These are phyloP conservation scores for Aspergillus wentii DNA, from an alignment of 495 filamentous ascomycete genomes.

Conservation along the genomic window DNA sequence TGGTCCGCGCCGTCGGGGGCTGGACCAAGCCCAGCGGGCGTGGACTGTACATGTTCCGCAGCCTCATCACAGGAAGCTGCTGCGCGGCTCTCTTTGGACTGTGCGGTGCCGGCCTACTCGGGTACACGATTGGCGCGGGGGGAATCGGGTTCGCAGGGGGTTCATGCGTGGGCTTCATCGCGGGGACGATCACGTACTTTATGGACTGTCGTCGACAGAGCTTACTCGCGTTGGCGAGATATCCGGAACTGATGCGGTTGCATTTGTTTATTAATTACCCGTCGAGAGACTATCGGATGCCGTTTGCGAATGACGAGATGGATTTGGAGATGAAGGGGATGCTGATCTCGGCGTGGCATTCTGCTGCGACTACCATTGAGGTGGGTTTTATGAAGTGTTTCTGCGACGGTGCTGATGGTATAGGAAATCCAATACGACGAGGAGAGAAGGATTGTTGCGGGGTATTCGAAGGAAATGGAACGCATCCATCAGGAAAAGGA, in stretches of 20 bases:
- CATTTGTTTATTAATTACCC: conserved; percentile 2
- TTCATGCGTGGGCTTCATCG: conserved; percentile 3
- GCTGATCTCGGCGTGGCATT: conserved; percentile 5
- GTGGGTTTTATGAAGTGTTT: conserved; percentile 1
- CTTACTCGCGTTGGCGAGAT: not conserved
- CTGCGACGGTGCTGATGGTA: no score
- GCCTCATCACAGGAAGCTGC: conserved; percentile 3
- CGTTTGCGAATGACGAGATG: not conserved
- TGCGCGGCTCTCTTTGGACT: conserved; percentile 1
- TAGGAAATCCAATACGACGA: no score
- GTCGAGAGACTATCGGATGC: no score
- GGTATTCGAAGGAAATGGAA: no score
- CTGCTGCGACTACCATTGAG: conserved; percentile 4
- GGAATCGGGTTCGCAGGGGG: conserved; percentile 4
- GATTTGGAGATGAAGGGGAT: conserved; percentile 2
- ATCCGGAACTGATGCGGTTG: not conserved
- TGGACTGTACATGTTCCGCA: conserved; percentile 4
- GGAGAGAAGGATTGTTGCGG: no score
- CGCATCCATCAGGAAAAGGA: no score
- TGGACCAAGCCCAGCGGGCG: conserved; percentile 4
- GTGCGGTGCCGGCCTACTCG: conserved; percentile 1
- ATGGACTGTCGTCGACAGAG: not conserved
- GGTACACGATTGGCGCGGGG: conserved; percentile 1
- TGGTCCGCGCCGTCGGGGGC: conserved; percentile 3
- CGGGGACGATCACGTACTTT: conserved; percentile 2